Evolutionary conservation across 2,329 filamentous ascomycete species (phyloP), one percentile per base, ranked within the genome.

Genomic region (Fusarium dlaminii): DNA sequence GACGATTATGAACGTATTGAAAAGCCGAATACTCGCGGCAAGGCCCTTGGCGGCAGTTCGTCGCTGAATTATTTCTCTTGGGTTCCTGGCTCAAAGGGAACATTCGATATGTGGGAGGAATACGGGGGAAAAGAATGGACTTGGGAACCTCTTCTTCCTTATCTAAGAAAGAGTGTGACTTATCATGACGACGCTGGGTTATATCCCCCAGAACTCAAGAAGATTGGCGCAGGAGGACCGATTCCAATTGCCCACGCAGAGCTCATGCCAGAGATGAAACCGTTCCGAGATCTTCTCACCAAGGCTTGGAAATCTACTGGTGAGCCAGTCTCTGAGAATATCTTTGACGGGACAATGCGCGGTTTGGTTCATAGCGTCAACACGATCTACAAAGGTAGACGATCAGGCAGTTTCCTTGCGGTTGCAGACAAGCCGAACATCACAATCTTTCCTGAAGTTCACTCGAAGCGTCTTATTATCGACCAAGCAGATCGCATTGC

Each of bases 121-220:
- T 88, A 88, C 40, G 92, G 93, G 55, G 93, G 93, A 10, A 90
- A 93, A 75, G 85, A 88, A 56, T 92, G 90, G 90, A 90, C 82
- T 0, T 91, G 72, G 70, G 66, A 89, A 8, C 81, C 78, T 15
- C 81, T 83, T 39, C 81, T 86, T 6, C 81, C 83, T 8, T 90
- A 90, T 72, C 81, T 90, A 14, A 83, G 85, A 68, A 90, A 90
- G 60, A 83, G 84, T 27, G 87, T 83, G 1, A 89, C 84, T 29
- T 91, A 90, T 77, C 86, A 89, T 68, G 88, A 91, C 59, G 87
- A 90, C 67, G 77, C 81, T 8, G 80, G 82, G 17, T 74, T 86
- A 0, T 89, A 87, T 69, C 76, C 82, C 17, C 62, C 81, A 0
- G 82, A 86, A 5, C 81, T 90, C 2, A 78, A 82, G 55, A 87